Base-by-base conservation (phyloP, 768 basidiomycete species). In the Mycena latifolia region DNA sequence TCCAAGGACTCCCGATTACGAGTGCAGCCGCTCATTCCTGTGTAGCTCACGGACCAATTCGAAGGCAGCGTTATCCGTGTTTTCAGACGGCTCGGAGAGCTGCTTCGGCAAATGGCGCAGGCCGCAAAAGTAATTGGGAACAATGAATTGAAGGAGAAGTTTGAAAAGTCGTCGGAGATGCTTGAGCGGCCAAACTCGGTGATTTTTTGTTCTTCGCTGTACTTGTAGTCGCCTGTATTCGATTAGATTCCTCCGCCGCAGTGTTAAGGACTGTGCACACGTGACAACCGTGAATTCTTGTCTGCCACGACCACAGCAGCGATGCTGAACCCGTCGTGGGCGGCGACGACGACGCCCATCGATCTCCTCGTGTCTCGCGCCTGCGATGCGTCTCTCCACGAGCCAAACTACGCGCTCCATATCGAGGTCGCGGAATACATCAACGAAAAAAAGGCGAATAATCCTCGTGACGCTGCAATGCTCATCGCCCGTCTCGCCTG, bases 81-180 rank as follows among this genome's bases (percentile, higher is more conserved):
- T 8, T 99, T 99, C 84, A 85, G 98, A 52, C 89, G 98, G 17
- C 80, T 99, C 24, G 94, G 96, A 51, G 98, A 99, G 78, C 86
- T 99, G 22, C 83, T 99, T 25, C 88, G 96, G 35, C 98, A 99
- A 79, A 99, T 99, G 98, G 89, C 90, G 17, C 89, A 92, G 72
- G 96, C 94, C 1, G 94, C 97, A 5, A 95, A 96, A 74, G 98
- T 98, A 22, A 99, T 99, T 68, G 98, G 98, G 14, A 99, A 98
- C 77, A 85, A 85, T 14, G 98, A 99, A 72, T 83, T 99, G 22
- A 89, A 96, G 79, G 90, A 96, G 72, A 98, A 96, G 78, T 99
- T 99, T 73, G 93, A 92, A 70, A 93, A 93, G 75, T 86, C 93
- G 18, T 90, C 93, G 0, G 95, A 96, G 79, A 91, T 96, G 92